Percentiles rank a stretch among this genome's conserved stretches.
Evolutionary conservation across 495 filamentous ascomycete genomes (phyloP).

Genomic region (Penicillium maclennaniae): DNA sequence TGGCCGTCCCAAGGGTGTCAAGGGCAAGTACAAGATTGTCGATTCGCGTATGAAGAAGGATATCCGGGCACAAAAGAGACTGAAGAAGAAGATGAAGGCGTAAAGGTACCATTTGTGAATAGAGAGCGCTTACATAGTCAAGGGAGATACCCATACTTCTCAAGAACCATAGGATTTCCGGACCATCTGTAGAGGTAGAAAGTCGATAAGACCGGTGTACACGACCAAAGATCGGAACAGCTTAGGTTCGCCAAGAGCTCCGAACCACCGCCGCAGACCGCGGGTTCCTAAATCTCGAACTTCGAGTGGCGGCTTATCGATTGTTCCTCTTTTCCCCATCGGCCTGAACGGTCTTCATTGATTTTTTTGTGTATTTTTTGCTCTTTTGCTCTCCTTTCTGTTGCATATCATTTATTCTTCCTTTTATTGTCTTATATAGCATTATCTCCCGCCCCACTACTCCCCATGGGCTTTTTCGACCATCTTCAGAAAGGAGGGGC

Average conservation of each 20-base stretch:
- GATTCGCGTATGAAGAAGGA: conserved; percentile 98
- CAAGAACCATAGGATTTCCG: background rate
- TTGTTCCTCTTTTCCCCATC: conserved; percentile 5
- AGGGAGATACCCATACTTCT: background rate
- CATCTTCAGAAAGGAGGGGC: conserved; percentile 52
- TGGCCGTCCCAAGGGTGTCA: conserved; percentile 78
- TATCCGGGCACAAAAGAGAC: conserved; percentile 82
- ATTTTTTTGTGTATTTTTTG: conserved; percentile 1
- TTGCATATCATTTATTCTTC: conserved; percentile 17
- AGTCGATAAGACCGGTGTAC: too few relatives aligned
- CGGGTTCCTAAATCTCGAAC: conserved; percentile 9
- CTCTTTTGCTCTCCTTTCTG: conserved; percentile 11
- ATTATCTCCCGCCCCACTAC: conserved; percentile 4
- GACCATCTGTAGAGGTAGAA: background rate
- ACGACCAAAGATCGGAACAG: background rate
- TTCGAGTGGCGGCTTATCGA: conserved; percentile 32
- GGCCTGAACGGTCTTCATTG: background rate
- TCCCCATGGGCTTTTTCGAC: conserved; percentile 53
- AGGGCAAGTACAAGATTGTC: conserved; percentile 99
- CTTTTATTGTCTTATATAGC: conserved; percentile 8
- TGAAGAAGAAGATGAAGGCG: conserved; percentile 61
- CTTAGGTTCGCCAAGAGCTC: background rate
- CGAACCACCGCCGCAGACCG: conserved; percentile 3
- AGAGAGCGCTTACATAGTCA: background rate
- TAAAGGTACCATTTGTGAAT: conserved; percentile 26